Conservation (phyloP, 2,329 filamentous ascomycete species). For the Drechslerella stenobrocha region DNA sequence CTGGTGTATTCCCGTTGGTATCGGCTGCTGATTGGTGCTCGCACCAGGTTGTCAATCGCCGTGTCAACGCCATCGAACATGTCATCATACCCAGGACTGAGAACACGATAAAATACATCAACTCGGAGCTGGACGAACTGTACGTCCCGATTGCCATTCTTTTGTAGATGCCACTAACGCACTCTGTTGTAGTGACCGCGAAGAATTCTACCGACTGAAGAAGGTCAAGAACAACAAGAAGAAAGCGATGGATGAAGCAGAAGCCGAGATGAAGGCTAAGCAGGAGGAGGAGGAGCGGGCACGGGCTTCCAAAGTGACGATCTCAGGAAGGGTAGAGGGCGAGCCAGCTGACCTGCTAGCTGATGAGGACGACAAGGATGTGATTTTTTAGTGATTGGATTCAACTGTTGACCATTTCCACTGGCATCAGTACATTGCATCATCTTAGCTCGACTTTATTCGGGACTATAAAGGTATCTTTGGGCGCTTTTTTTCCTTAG, state of each 20-base stretch:
- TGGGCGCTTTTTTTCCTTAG: slow-evolving; percentile 18
- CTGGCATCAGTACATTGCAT: slow-evolving; percentile 9
- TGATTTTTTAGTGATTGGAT: slow-evolving; percentile 51
- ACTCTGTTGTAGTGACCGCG: slow-evolving; percentile 63
- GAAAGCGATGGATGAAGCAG: slow-evolving; percentile 70
- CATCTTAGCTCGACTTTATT: background rate
- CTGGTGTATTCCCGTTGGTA: background rate
- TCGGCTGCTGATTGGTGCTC: background rate
- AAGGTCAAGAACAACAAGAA: slow-evolving; percentile 89
- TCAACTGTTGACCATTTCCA: slow-evolving; percentile 18
- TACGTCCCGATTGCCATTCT: slow-evolving; percentile 55
- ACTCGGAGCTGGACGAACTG: slow-evolving; percentile 94
- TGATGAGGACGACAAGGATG: slow-evolving; percentile 56
- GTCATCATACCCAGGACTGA: slow-evolving; percentile 97
- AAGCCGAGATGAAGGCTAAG: slow-evolving; percentile 74
- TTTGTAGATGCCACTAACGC: background rate
- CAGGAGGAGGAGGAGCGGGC: slow-evolving; percentile 59
- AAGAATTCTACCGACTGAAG: slow-evolving; percentile 97
- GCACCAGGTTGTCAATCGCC: slow-evolving; percentile 81
- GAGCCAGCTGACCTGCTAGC: slow-evolving; percentile 47
- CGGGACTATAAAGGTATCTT: background rate
- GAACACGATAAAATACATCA: slow-evolving; percentile 97
- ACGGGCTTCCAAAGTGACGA: slow-evolving; percentile 53
- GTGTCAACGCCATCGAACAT: slow-evolving; percentile 97
- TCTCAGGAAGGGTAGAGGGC: slow-evolving; percentile 21